Base-by-base conservation (phyloP, 164 flowering plant genomes). In the Malania oleifera region DNA sequence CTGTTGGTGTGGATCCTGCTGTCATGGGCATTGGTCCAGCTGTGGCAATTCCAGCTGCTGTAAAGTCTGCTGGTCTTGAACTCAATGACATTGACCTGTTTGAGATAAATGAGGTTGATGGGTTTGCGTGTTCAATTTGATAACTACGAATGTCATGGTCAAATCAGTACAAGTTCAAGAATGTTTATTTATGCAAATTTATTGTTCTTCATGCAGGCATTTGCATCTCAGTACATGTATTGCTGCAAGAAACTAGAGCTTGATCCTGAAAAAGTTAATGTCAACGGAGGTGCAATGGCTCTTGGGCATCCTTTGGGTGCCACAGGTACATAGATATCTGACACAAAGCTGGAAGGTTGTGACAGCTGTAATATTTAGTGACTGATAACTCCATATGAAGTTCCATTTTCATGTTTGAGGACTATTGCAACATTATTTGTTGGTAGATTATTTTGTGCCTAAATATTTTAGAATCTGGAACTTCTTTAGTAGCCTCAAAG, bases 1-100 rank as follows among this genome's bases (percentile, higher is more conserved):
- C 80, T 60, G 86, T 83, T 55, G 91, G 91, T 38, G 91, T 85
- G 28, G 88, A 83, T 55, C 91, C 91, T 25, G 80, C 80, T 50
- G 75, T 87, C 38, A 87, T 87, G 95, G 95, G 95, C 2, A 52
- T 87, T 17, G 95, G 95, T 25, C 95, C 95, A 55, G 86, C 90
- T 29, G 77, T 70, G 64, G 90, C 95, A n/a, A 84, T 87, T 51
- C 90, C 95, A 11, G 83, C 76, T 60, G 88, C 90, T 24, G 85
- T 81, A 25, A 79, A 76, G 53, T 61, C 80, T 51, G 88, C 95
- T 22, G 88, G 88, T 52, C 82, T 84, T 20, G 67, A 74, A 60
- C 66, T 84, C 57, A 64, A 65, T 52, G 84, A 87, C 54, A 80
- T 87, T 59, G 84, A 80, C 45, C 59, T 87, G 45, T 82, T 77